Evolutionary conservation across 140 eudicot genomes (phyloP).

Genomic region (Oenanthe javanica): DNA sequence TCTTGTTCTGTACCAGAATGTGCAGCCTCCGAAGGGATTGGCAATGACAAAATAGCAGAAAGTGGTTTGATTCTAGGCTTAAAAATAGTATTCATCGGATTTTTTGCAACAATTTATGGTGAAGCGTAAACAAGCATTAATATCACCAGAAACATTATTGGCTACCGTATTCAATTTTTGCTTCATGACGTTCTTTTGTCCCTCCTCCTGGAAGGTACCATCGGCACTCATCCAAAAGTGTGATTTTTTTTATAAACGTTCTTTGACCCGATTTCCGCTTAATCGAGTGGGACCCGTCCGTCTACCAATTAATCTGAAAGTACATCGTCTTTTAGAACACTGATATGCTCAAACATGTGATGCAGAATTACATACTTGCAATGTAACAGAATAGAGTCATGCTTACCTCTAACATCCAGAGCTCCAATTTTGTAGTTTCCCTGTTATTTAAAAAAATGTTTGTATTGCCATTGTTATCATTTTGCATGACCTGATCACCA

Average conservation of each 20-base stretch:
- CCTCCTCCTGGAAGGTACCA: constrained; percentile 73
- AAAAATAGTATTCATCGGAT: constrained; percentile 15
- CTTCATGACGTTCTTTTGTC: constrained; percentile 50
- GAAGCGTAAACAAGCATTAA: too few relatives aligned
- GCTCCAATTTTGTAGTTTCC: constrained; percentile 60
- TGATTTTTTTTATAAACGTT: constrained; percentile 52
- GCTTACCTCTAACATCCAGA: constrained; percentile 55
- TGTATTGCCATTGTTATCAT: constrained; percentile 79
- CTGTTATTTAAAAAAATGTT: constrained; percentile 50
- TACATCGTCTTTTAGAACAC: too few relatives aligned
- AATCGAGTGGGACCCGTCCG: too few relatives aligned
- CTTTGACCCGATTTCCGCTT: too few relatives aligned
- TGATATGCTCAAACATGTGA: constrained; percentile 10
- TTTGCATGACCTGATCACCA: constrained; percentile 43
- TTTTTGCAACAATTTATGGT: not conserved
- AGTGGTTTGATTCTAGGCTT: constrained; percentile 49
- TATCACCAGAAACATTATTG: not conserved
- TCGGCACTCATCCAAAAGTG: constrained; percentile 67
- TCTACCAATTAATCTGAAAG: too few relatives aligned
- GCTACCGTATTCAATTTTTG: constrained; percentile 67
- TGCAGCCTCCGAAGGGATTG: constrained; percentile 49
- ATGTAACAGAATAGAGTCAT: not conserved
- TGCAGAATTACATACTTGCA: constrained; percentile 13
- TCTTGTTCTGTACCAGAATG: constrained; percentile 29
- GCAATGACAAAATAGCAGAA: constrained; percentile 56